Evolutionary conservation across 345 rosid species (phyloP).

Genomic region (Viola odorata): DNA sequence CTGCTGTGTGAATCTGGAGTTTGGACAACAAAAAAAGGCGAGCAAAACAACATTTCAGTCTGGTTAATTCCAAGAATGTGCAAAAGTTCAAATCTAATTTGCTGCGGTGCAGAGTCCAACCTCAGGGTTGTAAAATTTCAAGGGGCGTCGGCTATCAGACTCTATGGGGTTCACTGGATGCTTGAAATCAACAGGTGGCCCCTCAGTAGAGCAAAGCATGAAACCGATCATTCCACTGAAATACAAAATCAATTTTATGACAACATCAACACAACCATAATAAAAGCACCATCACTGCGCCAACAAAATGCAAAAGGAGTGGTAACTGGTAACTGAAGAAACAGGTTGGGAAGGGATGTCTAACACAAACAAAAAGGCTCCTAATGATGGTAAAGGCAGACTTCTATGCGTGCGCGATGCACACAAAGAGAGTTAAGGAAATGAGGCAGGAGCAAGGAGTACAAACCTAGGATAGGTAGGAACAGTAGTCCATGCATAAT

Average conservation of each 20-base stretch:
- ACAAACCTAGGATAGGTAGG: slow-evolving; percentile 90
- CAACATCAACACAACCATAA: background rate
- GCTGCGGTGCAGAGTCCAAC: slow-evolving; percentile 20
- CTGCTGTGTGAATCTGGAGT: slow-evolving; percentile 82
- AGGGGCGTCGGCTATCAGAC: slow-evolving; percentile 37
- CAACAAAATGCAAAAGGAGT: background rate
- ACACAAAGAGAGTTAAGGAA: background rate
- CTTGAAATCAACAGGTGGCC: slow-evolving; percentile 84
- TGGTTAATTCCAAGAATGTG: background rate
- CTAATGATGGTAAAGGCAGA: background rate
- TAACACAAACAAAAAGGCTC: background rate
- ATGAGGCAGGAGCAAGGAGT: background rate
- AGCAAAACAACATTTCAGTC: background rate
- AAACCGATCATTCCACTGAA: slow-evolving; percentile 92
- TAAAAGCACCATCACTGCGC: no score
- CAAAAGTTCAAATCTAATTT: background rate
- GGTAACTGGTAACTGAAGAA: background rate
- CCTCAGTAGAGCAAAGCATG: slow-evolving; percentile 95
- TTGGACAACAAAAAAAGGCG: background rate
- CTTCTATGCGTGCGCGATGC: no score
- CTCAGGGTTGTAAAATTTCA: slow-evolving; percentile 81
- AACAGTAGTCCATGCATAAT: slow-evolving; percentile 96
- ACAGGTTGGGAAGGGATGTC: background rate
- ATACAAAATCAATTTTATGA: slow-evolving; percentile 13
- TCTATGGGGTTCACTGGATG: slow-evolving; percentile 71